These are phyloP conservation scores for Scleromitrula shiraiana DNA, from an alignment of 2,329 filamentous ascomycete species.

Conservation along the genomic window DNA sequence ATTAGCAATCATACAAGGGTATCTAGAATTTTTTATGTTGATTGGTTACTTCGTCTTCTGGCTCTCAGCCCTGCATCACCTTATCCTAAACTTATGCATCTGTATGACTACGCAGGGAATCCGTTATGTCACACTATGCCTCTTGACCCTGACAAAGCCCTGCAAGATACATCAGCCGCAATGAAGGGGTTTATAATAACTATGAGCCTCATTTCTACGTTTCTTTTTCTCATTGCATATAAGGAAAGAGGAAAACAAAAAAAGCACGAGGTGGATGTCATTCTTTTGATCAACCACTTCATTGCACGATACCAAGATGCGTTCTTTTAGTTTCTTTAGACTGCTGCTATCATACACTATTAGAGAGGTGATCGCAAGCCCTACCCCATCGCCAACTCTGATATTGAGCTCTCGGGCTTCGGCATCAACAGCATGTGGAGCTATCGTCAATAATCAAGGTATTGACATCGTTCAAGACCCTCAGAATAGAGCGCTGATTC, in stretches of 20 bases:
- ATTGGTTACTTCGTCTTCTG: no score
- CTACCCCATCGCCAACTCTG: not conserved
- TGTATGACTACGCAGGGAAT: no score
- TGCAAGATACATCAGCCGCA: constrained; percentile 5
- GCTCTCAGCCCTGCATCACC: no score
- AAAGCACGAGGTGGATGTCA: not conserved
- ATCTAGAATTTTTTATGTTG: no score
- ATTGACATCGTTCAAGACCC: not conserved
- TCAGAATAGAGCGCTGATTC: not conserved
- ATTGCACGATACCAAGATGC: not conserved
- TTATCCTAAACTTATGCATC: no score
- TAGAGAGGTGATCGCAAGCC: not conserved
- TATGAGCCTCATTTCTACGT: not conserved
- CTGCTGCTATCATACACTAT: not conserved
- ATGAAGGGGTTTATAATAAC: no score
- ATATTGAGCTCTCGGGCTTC: constrained; percentile 6
- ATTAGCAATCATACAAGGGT: no score
- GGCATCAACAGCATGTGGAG: constrained; percentile 15
- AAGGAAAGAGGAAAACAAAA: not conserved
- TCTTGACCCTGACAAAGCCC: not conserved
- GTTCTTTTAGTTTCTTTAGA: not conserved
- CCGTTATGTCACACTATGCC: no score
- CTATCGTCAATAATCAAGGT: constrained; percentile 13
- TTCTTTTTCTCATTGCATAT: no score
- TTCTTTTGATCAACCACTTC: not conserved